Percentiles rank a stretch among this genome's conserved stretches.
Evolutionary conservation across 2,329 filamentous ascomycete species (phyloP).

Genomic region (Penicillium thymicola): DNA sequence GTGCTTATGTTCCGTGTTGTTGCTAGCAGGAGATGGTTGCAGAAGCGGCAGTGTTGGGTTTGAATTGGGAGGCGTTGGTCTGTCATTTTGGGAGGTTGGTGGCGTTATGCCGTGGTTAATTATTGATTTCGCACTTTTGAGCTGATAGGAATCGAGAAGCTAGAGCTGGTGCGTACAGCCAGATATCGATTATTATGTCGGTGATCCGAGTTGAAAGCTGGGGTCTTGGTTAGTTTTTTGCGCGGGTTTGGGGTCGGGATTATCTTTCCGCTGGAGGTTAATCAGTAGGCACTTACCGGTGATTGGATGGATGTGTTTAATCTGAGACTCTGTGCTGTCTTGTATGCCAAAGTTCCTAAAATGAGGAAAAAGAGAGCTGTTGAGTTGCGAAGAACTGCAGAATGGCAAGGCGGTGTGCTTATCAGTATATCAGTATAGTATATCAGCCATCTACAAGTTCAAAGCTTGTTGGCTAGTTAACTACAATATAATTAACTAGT

Average conservation of each 20-base stretch:
- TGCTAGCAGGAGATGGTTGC: conserved; percentile 62
- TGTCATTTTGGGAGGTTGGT: not conserved
- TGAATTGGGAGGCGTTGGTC: conserved; percentile 36
- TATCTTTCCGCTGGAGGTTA: not conserved
- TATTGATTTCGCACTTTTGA: not conserved
- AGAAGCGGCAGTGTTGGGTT: conserved; percentile 61
- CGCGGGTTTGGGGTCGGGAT: not conserved
- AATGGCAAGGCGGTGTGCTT: conserved; percentile 6
- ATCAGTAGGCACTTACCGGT: not conserved
- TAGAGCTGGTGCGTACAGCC: not conserved
- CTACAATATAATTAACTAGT: not conserved
- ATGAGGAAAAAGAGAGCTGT: conserved; percentile 2
- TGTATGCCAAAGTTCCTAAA: not conserved
- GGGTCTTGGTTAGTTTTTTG: not conserved
- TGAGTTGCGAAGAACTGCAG: conserved; percentile 1
- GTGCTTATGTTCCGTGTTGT: conserved; percentile 52
- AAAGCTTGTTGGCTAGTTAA: not conserved
- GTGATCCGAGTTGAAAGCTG: not conserved
- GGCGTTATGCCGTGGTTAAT: too few relatives aligned
- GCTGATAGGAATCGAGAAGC: not conserved
- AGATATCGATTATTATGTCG: not conserved
- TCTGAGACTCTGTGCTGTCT: not conserved
- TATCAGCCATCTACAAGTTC: not conserved
- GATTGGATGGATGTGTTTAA: not conserved
- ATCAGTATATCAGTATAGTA: not conserved